Percentiles rank a stretch among this genome's conserved stretches.
These are phyloP conservation scores for Sphaerosporella brunnea DNA, from an alignment of 495 filamentous ascomycete genomes.

Conservation along the genomic window DNA sequence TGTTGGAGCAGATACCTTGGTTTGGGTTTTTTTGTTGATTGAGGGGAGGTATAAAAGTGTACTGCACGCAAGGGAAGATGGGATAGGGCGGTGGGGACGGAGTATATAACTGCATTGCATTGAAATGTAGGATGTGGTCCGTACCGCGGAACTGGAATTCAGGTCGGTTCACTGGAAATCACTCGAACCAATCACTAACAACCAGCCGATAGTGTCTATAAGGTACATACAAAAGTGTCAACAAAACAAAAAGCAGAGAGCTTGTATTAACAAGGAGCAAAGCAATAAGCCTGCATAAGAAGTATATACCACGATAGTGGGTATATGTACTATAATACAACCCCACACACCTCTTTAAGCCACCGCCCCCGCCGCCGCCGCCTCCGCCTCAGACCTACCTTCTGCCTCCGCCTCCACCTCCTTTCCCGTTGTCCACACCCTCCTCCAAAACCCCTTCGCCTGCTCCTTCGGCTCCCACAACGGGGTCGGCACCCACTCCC, in stretches of 20 bases:
- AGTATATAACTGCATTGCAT: too few relatives aligned
- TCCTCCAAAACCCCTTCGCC: background rate
- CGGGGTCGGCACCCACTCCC: constrained; percentile 12
- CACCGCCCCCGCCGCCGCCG: background rate
- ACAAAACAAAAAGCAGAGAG: background rate
- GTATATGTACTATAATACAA: background rate
- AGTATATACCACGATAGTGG: background rate
- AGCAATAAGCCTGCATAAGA: background rate
- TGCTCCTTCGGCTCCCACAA: constrained; percentile 12
- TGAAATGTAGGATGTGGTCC: too few relatives aligned
- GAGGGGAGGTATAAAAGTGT: too few relatives aligned
- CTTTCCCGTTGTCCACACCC: background rate
- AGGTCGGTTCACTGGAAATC: too few relatives aligned
- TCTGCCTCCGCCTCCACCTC: background rate
- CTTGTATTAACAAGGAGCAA: background rate
- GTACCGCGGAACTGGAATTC: too few relatives aligned
- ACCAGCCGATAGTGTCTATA: too few relatives aligned
- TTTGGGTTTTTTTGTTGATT: too few relatives aligned
- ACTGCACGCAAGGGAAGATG: too few relatives aligned
- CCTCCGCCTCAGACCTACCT: background rate
- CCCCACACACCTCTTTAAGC: background rate
- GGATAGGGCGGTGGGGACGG: too few relatives aligned
- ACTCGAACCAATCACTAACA: too few relatives aligned
- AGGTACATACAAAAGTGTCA: background rate
- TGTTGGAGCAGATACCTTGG: too few relatives aligned